Conservation (phyloP, 1,284 basidiomycete genomes). For the Irpex sp. region DNA sequence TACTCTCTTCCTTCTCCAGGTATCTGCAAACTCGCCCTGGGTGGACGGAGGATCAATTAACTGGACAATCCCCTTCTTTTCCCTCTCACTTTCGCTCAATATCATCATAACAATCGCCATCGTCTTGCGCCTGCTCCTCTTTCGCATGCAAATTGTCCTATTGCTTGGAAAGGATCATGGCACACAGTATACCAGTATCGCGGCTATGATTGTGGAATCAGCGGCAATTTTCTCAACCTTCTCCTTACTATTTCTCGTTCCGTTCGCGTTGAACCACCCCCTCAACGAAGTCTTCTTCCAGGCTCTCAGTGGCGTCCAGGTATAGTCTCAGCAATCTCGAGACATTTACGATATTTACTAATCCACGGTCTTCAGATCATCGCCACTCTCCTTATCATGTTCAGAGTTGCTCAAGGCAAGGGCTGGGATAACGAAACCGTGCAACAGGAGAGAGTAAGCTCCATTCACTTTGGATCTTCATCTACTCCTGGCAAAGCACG, state of each 20-base stretch:
- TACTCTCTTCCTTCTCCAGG: slow-evolving; percentile 3
- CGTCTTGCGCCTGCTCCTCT: slow-evolving; percentile 30
- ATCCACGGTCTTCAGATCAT: background rate
- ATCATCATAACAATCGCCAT: slow-evolving; percentile 35
- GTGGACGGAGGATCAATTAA: background rate
- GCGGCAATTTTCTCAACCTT: slow-evolving; percentile 27
- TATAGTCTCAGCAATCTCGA: background rate
- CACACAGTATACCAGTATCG: slow-evolving; percentile 24
- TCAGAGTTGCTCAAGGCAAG: background rate
- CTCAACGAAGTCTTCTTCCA: slow-evolving; percentile 2
- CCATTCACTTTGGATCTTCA: background rate
- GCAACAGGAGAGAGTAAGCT: background rate
- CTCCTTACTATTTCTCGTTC: slow-evolving; percentile 28
- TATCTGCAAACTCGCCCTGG: background rate
- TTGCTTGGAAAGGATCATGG: slow-evolving; percentile 23
- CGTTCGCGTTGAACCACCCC: slow-evolving; percentile 22
- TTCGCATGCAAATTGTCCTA: slow-evolving; percentile 23
- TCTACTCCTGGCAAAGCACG: background rate
- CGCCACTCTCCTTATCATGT: background rate
- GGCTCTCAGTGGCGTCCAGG: background rate
- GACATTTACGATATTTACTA: background rate
- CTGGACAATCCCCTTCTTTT: background rate
- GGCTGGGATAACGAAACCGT: background rate
- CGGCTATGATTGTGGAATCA: slow-evolving; percentile 31
- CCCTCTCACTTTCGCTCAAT: slow-evolving; percentile 25